Conservation (phyloP, 208 protist species). For the Trypanosoma rangeli region DNA sequence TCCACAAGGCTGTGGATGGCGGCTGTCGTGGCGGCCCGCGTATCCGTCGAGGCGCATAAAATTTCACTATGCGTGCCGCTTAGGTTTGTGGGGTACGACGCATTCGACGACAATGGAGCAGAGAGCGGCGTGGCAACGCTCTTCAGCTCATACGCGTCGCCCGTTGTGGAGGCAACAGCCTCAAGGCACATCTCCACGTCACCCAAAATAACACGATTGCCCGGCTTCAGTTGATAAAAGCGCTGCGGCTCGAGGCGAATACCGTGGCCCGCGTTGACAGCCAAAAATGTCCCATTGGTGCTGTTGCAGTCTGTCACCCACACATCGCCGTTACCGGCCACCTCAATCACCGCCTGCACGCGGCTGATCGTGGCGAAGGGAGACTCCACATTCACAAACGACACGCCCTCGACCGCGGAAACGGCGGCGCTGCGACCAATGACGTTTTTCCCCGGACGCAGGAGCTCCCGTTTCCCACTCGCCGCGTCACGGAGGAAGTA, state of each 20-base stretch:
- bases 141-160: not conserved
- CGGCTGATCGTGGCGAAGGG: conserved; percentile 66
- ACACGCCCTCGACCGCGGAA: conserved; percentile 40
- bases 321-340: conserved; percentile 77
- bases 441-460: conserved; percentile 69
- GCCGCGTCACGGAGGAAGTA: conserved; percentile 43
- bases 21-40: conserved; percentile 1
- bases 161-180: conserved; percentile 31
- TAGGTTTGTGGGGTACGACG: not conserved
- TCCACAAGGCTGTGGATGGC: conserved; percentile 1
- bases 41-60: not conserved
- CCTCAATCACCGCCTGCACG: conserved; percentile 77
- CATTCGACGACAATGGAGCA: not conserved
- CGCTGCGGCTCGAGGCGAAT: conserved; percentile 63
- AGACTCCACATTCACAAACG: conserved; percentile 72
- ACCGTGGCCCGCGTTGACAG: conserved; percentile 46
- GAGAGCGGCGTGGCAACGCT: not conserved
- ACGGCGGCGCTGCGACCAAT: conserved; percentile 60
- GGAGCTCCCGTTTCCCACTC: conserved; percentile 21
- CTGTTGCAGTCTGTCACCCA: conserved; percentile 85
- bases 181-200: conserved; percentile 54
- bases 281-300: conserved; percentile 84
- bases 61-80: not conserved
- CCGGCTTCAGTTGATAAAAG: conserved; percentile 76
- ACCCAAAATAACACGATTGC: conserved; percentile 73